Evolutionary conservation across 306 rosid species (phyloP).

Genomic region (Alnus glutinosa): DNA sequence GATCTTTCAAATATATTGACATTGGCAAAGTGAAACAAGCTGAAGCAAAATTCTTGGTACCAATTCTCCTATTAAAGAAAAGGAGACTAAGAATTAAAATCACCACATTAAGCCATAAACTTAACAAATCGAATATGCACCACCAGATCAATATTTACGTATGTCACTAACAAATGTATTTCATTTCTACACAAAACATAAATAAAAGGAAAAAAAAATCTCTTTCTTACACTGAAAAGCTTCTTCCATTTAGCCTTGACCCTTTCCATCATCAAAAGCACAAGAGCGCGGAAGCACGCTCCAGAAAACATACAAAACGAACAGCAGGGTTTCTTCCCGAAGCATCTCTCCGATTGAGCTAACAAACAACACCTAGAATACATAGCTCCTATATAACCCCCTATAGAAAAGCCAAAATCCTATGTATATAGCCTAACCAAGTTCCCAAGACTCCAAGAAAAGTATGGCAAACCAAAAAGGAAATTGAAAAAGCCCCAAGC

Average conservation of each 20-base stretch:
- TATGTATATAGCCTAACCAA: constrained; percentile 24
- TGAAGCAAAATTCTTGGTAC: background rate
- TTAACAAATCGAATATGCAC: background rate
- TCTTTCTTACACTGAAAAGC: constrained; percentile 61
- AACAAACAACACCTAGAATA: constrained; percentile 64
- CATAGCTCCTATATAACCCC: constrained; percentile 42
- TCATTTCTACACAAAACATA: background rate
- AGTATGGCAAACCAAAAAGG: constrained; percentile 41
- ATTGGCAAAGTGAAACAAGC: background rate
- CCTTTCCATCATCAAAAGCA: constrained; percentile 52
- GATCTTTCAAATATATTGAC: background rate
- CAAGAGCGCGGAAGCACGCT: constrained; percentile 45
- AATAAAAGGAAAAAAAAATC: constrained; percentile 2
- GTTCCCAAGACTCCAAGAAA: constrained; percentile 44
- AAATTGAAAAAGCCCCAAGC: constrained; percentile 10
- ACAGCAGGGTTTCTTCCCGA: constrained; percentile 56
- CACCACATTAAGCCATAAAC: background rate
- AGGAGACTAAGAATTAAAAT: background rate
- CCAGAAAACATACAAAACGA: constrained; percentile 57
- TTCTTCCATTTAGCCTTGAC: constrained; percentile 52
- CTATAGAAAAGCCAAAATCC: constrained; percentile 34
- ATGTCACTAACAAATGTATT: background rate
- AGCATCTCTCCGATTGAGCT: constrained; percentile 52
- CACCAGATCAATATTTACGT: background rate
- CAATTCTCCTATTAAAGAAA: background rate